Percentiles rank a stretch among this genome's conserved stretches.
Evolutionary conservation across 768 basidiomycete species (phyloP).

Genomic region (Amanita jacksonii): DNA sequence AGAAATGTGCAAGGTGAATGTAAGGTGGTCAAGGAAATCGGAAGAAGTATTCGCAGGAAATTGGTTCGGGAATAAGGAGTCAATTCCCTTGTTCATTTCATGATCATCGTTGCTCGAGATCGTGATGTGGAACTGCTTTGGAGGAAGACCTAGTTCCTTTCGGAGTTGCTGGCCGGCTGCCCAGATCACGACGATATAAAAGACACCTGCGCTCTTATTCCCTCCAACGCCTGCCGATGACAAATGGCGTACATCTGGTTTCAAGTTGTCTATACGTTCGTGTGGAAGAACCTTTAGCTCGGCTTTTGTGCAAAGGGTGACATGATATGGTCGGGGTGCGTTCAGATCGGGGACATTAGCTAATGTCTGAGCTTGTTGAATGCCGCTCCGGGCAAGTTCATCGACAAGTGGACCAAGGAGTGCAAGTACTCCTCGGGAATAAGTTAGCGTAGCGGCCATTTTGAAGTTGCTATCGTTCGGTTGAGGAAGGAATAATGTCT

Average conservation of each 20-base stretch:
- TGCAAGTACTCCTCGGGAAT: background rate
- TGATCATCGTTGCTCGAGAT: constrained; percentile 32
- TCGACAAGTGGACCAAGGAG: constrained; percentile 2
- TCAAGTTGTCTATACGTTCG: background rate
- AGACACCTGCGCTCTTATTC: constrained; percentile 20
- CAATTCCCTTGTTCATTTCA: constrained; percentile 37
- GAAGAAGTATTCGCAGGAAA: constrained; percentile 17
- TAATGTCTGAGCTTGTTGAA: background rate
- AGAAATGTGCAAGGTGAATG: constrained; percentile 33
- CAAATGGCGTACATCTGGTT: constrained; percentile 16
- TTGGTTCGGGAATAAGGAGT: constrained; percentile 31
- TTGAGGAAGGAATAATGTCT: no score
- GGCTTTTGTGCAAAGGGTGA: constrained; percentile 3
- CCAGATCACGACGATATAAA: constrained; percentile 46
- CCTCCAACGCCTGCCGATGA: constrained; percentile 32
- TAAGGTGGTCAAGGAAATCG: constrained; percentile 35
- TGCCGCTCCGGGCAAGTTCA: background rate
- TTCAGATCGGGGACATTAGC: background rate
- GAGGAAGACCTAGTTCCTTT: constrained; percentile 36
- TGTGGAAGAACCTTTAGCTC: background rate
- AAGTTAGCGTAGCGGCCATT: background rate
- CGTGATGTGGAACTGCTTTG: constrained; percentile 48
- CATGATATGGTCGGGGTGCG: constrained; percentile 1
- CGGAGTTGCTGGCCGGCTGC: constrained; percentile 42
- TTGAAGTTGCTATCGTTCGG: background rate